Evolutionary conservation across 2,329 filamentous ascomycete genomes (phyloP).

Genomic region (Ophiostoma perfectum): DNA sequence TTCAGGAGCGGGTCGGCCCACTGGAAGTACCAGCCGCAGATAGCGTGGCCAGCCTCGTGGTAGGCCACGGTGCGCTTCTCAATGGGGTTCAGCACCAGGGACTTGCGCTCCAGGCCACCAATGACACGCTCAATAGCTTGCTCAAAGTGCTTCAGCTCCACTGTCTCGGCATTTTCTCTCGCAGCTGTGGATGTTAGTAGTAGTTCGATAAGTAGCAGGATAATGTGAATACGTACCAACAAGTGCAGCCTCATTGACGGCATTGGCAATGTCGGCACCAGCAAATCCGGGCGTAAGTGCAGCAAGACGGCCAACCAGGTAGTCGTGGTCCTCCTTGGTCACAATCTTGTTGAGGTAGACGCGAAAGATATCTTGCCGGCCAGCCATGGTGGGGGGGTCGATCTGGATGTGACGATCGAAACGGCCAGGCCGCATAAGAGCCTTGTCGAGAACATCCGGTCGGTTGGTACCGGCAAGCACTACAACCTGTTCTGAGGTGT

Average conservation of each 20-base stretch:
- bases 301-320: conserved; percentile 79
- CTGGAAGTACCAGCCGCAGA: conserved; percentile 96
- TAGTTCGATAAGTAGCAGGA: conserved; percentile 8
- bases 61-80: conserved; percentile 66
- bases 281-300: conserved; percentile 95
- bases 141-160: conserved; percentile 89
- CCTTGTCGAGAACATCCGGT: conserved; percentile 89
- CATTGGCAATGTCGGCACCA: conserved; percentile 96
- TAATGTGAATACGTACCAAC: conserved; percentile 61
- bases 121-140: conserved; percentile 96
- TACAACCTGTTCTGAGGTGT: conserved; percentile 91
- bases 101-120: conserved; percentile 95
- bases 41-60: conserved; percentile 86
- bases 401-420: conserved; percentile 97
- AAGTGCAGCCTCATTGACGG: conserved; percentile 93
- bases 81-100: conserved; percentile 81
- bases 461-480: conserved; percentile 95
- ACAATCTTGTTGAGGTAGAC: conserved; percentile 94
- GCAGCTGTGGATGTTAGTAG: conserved; percentile 55
- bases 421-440: conserved; percentile 90
- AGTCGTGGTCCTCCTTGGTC: conserved; percentile 82
- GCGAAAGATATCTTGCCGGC: conserved; percentile 89
- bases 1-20: conserved; percentile 96
- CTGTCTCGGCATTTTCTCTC: conserved; percentile 69
- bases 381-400: conserved; percentile 93